These are phyloP conservation scores for Castanopsis chinensis DNA, from an alignment of 306 rosid species.

Conservation along the genomic window DNA sequence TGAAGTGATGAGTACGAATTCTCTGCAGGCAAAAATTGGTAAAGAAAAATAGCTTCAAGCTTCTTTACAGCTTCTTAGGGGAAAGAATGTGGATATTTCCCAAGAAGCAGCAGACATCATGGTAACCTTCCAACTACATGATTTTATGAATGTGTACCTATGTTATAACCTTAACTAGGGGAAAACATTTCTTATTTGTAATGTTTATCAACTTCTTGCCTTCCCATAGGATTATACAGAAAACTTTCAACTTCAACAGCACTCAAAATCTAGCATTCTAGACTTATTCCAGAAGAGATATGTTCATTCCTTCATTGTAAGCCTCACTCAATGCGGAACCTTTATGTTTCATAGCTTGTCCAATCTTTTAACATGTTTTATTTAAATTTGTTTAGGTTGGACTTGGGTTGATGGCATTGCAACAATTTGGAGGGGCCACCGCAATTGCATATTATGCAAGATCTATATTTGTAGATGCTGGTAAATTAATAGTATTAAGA, in stretches of 20 bases:
- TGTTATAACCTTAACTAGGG: neutral
- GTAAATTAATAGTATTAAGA: slow-evolving; percentile 30
- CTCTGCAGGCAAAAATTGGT: slow-evolving; percentile 64
- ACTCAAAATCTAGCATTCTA: slow-evolving; percentile 48
- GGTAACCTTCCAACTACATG: slow-evolving; percentile 19
- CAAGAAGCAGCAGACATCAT: slow-evolving; percentile 67
- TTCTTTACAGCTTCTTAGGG: slow-evolving; percentile 65
- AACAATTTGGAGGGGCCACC: slow-evolving; percentile 82
- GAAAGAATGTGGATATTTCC: slow-evolving; percentile 52
- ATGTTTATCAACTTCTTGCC: neutral
- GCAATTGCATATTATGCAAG: slow-evolving; percentile 68
- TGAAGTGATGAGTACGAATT: slow-evolving; percentile 18
- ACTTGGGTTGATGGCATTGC: slow-evolving; percentile 78
- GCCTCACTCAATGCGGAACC: slow-evolving; percentile 12
- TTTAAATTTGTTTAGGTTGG: slow-evolving; percentile 56
- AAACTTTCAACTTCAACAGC: slow-evolving; percentile 45
- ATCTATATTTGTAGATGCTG: slow-evolving; percentile 68
- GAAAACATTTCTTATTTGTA: neutral
- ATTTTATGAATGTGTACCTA: neutral
- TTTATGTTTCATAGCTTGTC: neutral
- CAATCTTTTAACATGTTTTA: neutral
- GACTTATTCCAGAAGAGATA: slow-evolving; percentile 68
- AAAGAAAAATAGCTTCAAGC: slow-evolving; percentile 49
- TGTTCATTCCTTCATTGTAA: slow-evolving; percentile 68
- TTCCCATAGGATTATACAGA: slow-evolving; percentile 68